phyloP scores from a whole-genome alignment of 768 basidiomycete genomes.

The Amanita subjunquillea region DNA sequence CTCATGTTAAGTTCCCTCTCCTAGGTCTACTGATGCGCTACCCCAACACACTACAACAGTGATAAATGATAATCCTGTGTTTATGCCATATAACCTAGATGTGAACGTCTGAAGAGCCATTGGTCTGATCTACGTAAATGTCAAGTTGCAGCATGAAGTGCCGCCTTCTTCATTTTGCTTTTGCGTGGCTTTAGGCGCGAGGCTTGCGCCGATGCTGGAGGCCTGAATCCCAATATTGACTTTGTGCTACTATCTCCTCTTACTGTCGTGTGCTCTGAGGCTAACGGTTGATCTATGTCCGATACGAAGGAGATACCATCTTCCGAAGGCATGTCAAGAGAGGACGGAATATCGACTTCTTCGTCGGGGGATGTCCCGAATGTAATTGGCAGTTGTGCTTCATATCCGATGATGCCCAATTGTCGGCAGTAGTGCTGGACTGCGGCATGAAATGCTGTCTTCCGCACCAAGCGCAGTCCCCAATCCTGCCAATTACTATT shows the following conservation, averaged over 20 bases:
- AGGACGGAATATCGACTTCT: slow-evolving; percentile 11
- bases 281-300: slow-evolving; percentile 4
- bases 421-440: slow-evolving; percentile 63
- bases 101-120: neutral
- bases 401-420: slow-evolving; percentile 52
- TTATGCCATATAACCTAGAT: neutral
- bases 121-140: too few relatives aligned
- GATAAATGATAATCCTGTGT: neutral
- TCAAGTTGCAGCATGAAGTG: slow-evolving; percentile 19
- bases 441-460: slow-evolving; percentile 74
- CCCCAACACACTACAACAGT: neutral
- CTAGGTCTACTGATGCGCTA: slow-evolving; percentile 1
- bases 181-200: slow-evolving; percentile 27
- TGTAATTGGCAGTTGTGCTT: slow-evolving; percentile 52
- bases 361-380: slow-evolving; percentile 26
- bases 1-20: neutral
- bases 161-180: slow-evolving; percentile 31
- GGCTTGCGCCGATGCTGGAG: slow-evolving; percentile 26
- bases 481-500: slow-evolving; percentile 35
- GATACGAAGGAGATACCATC: slow-evolving; percentile 4
- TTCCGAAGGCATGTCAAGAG: slow-evolving; percentile 7
- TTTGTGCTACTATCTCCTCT: slow-evolving; percentile 19
- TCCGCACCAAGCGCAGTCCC: slow-evolving; percentile 48
- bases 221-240: slow-evolving; percentile 36
- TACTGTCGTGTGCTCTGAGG: slow-evolving; percentile 6